These are phyloP conservation scores for Penicillium verrucosum DNA, from an alignment of 2,329 filamentous ascomycete species.

Conservation along the genomic window DNA sequence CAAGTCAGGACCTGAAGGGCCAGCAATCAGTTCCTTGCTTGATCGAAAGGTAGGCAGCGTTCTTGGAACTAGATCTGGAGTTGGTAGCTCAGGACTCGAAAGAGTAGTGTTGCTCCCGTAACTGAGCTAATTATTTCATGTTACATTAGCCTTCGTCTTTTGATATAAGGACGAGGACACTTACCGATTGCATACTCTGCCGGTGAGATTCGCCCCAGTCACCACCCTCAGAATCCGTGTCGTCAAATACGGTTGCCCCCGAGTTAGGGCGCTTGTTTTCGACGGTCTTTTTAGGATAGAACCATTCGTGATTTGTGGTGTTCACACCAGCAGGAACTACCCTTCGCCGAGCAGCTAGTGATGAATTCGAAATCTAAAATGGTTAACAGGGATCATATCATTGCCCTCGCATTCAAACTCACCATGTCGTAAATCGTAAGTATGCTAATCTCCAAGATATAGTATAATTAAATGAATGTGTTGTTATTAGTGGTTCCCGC, in stretches of 20 bases:
- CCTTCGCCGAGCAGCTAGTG: constrained; percentile 15
- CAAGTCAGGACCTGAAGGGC: constrained; percentile 83
- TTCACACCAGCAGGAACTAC: constrained; percentile 16
- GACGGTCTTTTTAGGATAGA: constrained; percentile 12
- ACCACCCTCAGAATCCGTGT: constrained; percentile 44
- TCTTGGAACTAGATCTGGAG: constrained; percentile 64
- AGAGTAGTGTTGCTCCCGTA: constrained; percentile 75
- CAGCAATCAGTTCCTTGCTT: constrained; percentile 61
- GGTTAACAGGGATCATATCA: background rate
- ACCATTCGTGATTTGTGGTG: constrained; percentile 13
- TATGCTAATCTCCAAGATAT: background rate
- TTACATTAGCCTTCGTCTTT: background rate
- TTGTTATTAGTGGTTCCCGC: background rate
- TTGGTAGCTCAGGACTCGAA: constrained; percentile 72
- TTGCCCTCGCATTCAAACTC: background rate
- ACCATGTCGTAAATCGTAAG: background rate
- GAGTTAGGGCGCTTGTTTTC: constrained; percentile 28
- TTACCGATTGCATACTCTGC: constrained; percentile 47
- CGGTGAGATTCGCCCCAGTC: constrained; percentile 50
- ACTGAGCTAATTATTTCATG: constrained; percentile 20
- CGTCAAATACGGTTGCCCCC: constrained; percentile 36
- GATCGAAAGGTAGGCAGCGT: constrained; percentile 59
- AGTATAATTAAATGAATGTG: background rate
- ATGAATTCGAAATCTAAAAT: constrained; percentile 8
- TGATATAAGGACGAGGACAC: background rate